Base-by-base conservation (phyloP, 2,329 filamentous ascomycete species). In the Neopestalotiopsis rosae region DNA sequence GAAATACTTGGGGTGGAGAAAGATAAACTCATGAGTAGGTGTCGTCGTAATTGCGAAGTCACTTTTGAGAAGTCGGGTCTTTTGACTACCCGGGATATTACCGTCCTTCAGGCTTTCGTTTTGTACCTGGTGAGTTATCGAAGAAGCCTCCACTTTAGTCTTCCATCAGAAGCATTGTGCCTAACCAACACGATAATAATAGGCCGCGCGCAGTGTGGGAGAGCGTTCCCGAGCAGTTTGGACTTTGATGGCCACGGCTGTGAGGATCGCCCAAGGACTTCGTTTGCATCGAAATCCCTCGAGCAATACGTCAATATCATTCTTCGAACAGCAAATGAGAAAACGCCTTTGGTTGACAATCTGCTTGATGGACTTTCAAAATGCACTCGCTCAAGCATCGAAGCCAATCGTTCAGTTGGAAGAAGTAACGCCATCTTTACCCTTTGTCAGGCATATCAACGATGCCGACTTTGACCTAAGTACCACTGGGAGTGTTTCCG, bases 71-170 rank as follows among this genome's bases (percentile, higher is more conserved):
- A 63, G 14, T 72, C 75, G 6, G 70, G 70, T 0, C 42, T 78
- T 7, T 66, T 78, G 0, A 72, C 72, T 1, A 77, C 76, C 6
- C 65, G 66, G n/a, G 75, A 77, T 58, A 74, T 74, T 1, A 74
- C 74, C 5, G 71, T 76, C 20, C 70, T 78, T 1, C 76, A 78
- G 49, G 76, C 76, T 1, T 79, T 79, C 68, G 71, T 78, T 24
- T 65, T 79, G 28, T 79, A 78, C 66, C 70, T 80, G 70, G 69
- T 74, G 56, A 20, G 64, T 38, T 20, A 38, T n/a, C 28, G 14
- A n/a, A 34, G 38, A 7, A 63, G 34, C 57, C 10, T 3, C 10
- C 61, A n/a, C 20, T 10, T 24, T 28, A 9, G 9, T 42, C 4
- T 38, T 38, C 34, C 10, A 38, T 28, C 5, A 38, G n/a, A 10